Evolutionary conservation across 1,139 yeast genomes (phyloP), one percentile per base, ranked within the genome.

Genomic region (Eremothecium sinecaudum): DNA sequence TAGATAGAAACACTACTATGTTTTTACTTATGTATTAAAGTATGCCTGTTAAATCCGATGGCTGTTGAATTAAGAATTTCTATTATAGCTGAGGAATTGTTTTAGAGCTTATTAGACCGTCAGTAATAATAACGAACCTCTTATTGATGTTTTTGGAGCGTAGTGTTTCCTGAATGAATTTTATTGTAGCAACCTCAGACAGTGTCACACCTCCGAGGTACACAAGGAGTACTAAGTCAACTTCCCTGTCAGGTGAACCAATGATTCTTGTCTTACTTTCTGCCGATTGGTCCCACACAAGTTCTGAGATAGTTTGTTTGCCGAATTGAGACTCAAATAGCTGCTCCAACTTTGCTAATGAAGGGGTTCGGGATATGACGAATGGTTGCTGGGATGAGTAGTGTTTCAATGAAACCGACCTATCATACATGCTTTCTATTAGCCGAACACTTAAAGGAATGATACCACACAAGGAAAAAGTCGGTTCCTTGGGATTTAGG

Each of bases 381-480:
- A 48, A 54, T 4, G 59, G 56, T 32, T 54, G 58, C 31, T 53
- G 56, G 12, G 55, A 40, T 5, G 46, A 41, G 37, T 46, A 49
- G 17, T 44, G 36, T 30, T 50, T 45, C 16, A 46, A 43, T 17
- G 50, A 30, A 4, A 46, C 39, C 3, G 56, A 42, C 22, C 59
- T 35, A 38, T 54, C 59, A 34, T 47, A 52, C 21, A 51, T 32
- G 18, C 44, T 36, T 38, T 57, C 59, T 4, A 56, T 29, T 11
- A 53, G 26, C 29, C 62, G 44, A 17, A 48, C 45, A 8, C 46
- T 44, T 4, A 56, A 22, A 9, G 62, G 62, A 2, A 56, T 51
- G 1, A 53, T 48, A 9, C 62, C 62, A 39, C 61, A 53, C 30
- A 51, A 56, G 5, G 61, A 58, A 41, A 53, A 56, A 2, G 55